Evolutionary conservation across 2,329 filamentous ascomycete genomes (phyloP).

Genomic region (Colletotrichum plurivorum): DNA sequence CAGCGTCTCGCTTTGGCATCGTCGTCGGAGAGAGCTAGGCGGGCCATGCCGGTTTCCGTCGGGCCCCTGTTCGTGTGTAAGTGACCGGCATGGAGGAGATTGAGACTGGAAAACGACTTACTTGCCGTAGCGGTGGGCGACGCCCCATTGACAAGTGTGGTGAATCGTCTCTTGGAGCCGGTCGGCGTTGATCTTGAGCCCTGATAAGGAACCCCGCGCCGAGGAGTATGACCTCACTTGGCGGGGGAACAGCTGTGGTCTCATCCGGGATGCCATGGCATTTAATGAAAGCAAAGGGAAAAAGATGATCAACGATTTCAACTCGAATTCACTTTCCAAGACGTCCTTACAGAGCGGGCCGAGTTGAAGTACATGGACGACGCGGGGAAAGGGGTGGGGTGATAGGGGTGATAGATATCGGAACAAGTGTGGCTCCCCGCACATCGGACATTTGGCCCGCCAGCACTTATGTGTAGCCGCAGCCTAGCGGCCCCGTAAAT

Average conservation of each 20-base stretch:
- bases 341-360: too few species aligned
- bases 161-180: constrained; percentile 49
- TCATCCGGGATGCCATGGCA: constrained; percentile 3
- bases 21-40: constrained; percentile 78
- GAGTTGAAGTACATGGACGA: neutral
- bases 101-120: constrained; percentile 38
- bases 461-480: neutral
- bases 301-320: neutral
- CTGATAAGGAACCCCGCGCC: constrained; percentile 26
- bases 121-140: constrained; percentile 47
- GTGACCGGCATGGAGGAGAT: neutral
- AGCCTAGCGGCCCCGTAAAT: constrained; percentile 2
- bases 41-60: constrained; percentile 80
- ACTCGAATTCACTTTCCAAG: neutral
- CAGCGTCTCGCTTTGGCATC: constrained; percentile 82
- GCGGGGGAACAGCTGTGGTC: neutral
- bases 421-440: neutral
- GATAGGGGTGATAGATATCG: neutral
- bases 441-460: too few species aligned
- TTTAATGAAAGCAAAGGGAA: too few species aligned
- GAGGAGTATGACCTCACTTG: constrained; percentile 24
- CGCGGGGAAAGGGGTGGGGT: constrained; percentile 16
- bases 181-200: constrained; percentile 47
- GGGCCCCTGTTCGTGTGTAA: constrained; percentile 25
- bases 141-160: constrained; percentile 51